phyloP scores from a whole-genome alignment of 208 protist species.

The Angomonas ambiguus region DNA sequence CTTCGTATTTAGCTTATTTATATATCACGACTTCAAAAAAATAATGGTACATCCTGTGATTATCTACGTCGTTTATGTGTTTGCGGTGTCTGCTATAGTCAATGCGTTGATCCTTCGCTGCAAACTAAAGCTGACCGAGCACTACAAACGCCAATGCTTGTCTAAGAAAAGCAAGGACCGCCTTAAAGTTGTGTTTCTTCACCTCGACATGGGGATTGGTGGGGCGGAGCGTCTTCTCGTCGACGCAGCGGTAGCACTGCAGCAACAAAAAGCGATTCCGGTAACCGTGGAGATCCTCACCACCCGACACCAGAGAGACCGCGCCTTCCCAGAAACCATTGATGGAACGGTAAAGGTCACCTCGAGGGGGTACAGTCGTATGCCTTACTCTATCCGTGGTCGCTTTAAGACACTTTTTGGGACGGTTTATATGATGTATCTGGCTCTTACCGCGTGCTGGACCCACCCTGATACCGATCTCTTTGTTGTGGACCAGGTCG shows the following conservation, averaged over 20 bases:
- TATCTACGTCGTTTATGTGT: conserved; percentile 30
- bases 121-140: neutral
- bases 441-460: conserved; percentile 52
- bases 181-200: conserved; percentile 87
- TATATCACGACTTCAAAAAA: too few relatives aligned
- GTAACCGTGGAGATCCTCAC: conserved; percentile 87
- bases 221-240: conserved; percentile 97
- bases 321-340: conserved; percentile 93
- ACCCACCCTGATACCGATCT: conserved; percentile 48
- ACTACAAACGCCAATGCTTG: neutral
- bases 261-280: conserved; percentile 62
- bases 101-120: conserved; percentile 34
- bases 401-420: conserved; percentile 83
- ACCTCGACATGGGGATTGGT: conserved; percentile 96
- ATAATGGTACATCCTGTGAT: conserved; percentile 16
- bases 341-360: conserved; percentile 91
- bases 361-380: conserved; percentile 31
- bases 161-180: conserved; percentile 14
- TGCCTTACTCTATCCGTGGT: conserved; percentile 50
- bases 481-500: conserved; percentile 93
- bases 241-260: conserved; percentile 92
- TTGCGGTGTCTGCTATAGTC: conserved; percentile 25
- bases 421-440: conserved; percentile 78
- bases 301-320: conserved; percentile 86
- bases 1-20: neutral